A percentile compares a stretch with the other conserved stretches of the same genome.
Evolutionary conservation across 768 basidiomycete species (phyloP).

Genomic region (Agrocybe praecox): DNA sequence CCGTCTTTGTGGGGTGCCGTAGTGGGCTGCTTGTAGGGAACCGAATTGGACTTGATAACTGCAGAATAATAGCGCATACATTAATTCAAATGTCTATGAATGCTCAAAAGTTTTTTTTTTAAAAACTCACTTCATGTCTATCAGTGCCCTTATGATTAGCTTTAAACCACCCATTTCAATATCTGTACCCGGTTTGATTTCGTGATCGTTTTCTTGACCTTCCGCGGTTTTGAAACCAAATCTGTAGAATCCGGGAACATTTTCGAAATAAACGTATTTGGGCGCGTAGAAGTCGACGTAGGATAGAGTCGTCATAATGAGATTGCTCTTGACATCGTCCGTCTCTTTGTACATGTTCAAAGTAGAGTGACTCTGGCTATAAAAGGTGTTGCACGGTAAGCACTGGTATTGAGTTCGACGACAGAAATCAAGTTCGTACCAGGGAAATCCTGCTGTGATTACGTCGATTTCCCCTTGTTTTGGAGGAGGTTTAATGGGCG

Average conservation of each 20-base stretch:
- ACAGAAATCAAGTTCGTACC: slow-evolving; percentile 40
- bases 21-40: slow-evolving; percentile 55
- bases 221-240: slow-evolving; percentile 39
- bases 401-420: neutral
- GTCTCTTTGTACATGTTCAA: slow-evolving; percentile 74
- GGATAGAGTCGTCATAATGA: slow-evolving; percentile 64
- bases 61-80: neutral
- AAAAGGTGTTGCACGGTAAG: neutral
- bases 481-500: slow-evolving; percentile 45
- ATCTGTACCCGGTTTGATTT: slow-evolving; percentile 61
- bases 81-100: too few species aligned
- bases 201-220: slow-evolving; percentile 40
- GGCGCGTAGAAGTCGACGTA: slow-evolving; percentile 51
- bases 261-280: slow-evolving; percentile 48
- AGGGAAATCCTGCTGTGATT: slow-evolving; percentile 75
- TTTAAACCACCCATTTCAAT: slow-evolving; percentile 78
- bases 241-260: slow-evolving; percentile 53
- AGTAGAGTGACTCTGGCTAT: slow-evolving; percentile 72
- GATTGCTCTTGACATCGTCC: slow-evolving; percentile 66
- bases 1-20: slow-evolving; percentile 58
- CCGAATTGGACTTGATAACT: slow-evolving; percentile 58
- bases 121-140: slow-evolving; percentile 62
- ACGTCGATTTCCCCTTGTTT: slow-evolving; percentile 58
- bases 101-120: too few species aligned
- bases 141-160: slow-evolving; percentile 58